phyloP scores from a whole-genome alignment of 73 alveolate genomes.

The Uronychia setigera region DNA sequence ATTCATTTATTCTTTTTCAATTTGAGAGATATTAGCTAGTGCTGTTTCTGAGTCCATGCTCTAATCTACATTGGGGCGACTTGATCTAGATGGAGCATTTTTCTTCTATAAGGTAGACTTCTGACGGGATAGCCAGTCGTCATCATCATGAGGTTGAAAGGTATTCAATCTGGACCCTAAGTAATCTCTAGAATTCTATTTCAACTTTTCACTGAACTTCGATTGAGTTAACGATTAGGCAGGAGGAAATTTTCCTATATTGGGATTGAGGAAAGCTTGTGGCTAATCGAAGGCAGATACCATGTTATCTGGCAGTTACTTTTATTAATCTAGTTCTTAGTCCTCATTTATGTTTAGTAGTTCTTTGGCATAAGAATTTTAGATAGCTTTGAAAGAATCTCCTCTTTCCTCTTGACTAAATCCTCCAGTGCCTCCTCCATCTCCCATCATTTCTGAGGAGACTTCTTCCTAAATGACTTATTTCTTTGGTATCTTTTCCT shows the following conservation, averaged over 20 bases:
- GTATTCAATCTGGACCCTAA: no score
- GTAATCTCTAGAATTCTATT: not conserved
- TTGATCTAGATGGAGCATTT: not conserved
- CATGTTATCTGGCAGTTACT: not conserved
- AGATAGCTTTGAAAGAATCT: not conserved
- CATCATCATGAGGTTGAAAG: no score
- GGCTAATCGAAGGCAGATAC: not conserved
- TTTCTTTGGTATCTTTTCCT: not conserved
- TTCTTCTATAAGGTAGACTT: not conserved
- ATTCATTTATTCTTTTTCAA: not conserved
- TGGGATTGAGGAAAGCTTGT: not conserved
- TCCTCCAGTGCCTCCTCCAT: not conserved
- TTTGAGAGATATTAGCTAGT: not conserved
- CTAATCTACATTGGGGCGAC: not conserved
- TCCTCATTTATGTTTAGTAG: not conserved
- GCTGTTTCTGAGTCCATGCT: not conserved
- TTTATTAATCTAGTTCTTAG: not conserved
- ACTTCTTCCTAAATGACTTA: not conserved
- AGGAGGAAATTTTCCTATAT: no score
- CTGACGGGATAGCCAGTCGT: no score
- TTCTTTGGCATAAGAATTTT: not conserved
- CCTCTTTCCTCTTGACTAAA: not conserved
- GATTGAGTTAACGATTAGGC: no score
- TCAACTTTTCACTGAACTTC: not conserved
- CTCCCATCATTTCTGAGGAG: not conserved